Percentiles rank a stretch among this genome's conserved stretches.
These are phyloP conservation scores for Puccinia coronata DNA, from an alignment of 1,284 basidiomycete species.

Conservation along the genomic window DNA sequence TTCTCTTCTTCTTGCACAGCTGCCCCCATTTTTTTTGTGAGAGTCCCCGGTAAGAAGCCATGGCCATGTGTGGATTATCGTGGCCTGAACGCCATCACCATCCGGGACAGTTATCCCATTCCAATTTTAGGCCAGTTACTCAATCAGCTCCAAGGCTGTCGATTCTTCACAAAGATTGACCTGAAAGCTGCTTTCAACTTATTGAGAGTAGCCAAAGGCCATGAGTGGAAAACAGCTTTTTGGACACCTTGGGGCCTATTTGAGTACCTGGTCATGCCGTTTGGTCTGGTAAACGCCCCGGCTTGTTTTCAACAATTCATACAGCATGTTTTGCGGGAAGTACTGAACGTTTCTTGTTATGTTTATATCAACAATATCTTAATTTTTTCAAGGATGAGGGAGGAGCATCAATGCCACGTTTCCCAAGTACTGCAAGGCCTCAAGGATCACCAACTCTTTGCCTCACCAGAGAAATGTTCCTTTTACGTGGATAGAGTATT, in stretches of 20 bases:
- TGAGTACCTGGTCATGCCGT: constrained; percentile 35
- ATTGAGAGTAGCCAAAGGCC: constrained; percentile 54
- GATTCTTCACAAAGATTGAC: constrained; percentile 55
- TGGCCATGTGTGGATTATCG: not conserved
- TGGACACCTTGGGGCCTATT: too few species aligned
- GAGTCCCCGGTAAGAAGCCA: not conserved
- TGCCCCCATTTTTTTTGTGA: not conserved
- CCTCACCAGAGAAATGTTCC: not conserved
- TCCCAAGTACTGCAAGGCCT: not conserved
- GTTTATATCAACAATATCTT: constrained; percentile 43
- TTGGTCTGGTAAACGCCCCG: constrained; percentile 32
- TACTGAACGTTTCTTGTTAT: constrained; percentile 36
- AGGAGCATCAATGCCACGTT: not conserved
- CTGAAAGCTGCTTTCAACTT: constrained; percentile 57
- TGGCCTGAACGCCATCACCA: not conserved
- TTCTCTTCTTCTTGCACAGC: too few species aligned
- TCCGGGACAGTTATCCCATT: constrained; percentile 48
- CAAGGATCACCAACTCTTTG: not conserved
- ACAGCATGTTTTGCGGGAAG: constrained; percentile 15
- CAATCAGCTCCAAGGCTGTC: constrained; percentile 39
- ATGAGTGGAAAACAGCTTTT: constrained; percentile 52
- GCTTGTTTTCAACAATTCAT: constrained; percentile 31
- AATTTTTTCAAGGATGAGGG: constrained; percentile 17
- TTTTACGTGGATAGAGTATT: not conserved
- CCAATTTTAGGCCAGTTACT: constrained; percentile 52